Evolutionary conservation across 768 basidiomycete species (phyloP), one percentile per base, ranked within the genome.

Genomic region (Lactarius evosmus): DNA sequence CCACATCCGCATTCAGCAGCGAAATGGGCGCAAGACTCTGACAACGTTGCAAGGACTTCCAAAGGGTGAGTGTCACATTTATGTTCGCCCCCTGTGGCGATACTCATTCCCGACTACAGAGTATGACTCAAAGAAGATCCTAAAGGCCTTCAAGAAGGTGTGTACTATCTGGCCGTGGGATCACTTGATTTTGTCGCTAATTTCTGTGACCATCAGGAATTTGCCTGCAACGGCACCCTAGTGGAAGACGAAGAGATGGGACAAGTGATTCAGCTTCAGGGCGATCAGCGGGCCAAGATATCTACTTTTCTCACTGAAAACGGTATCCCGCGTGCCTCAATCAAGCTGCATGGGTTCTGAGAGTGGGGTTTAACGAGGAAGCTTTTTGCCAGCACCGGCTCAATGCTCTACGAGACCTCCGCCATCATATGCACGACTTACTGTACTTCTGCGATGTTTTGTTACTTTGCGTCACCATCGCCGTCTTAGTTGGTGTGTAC

Each of bases 91-190:
- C 41, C 44, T 38, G n/a, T 66, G 44, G 67, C 49, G 61, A 66
- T 67, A 50, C 66, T 57, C 34, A 64, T 41, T 14, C 50, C 32
- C n/a, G 46, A 50, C 22, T 68, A 36, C 69, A 95, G 94, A 95
- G 78, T 98, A 96, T 77, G 94, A 98, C 76, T 83, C 87, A 69
- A 98, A 97, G 87, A 99, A 98, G 80, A 83, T 99, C 68, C 82
- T 98, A 77, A 98, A 98, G 77, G 95, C 92, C 16, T 97, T 98
- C 83, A 99, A 98, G 85, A 99, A 98, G 89, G 93, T 90, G 54
- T 49, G 68, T 70, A 9, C 4, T 25, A 36, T 5, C 7, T 33
- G 14, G 30, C 25, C 7, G 29, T 38, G 30, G n/a, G 19, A 25
- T n/a, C 9, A 46, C 56, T 25, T 53, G 16, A 33, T 46, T 49